These are phyloP conservation scores for Metschnikowia santaceciliae DNA, from an alignment of 805 yeast genomes.

Conservation along the genomic window DNA sequence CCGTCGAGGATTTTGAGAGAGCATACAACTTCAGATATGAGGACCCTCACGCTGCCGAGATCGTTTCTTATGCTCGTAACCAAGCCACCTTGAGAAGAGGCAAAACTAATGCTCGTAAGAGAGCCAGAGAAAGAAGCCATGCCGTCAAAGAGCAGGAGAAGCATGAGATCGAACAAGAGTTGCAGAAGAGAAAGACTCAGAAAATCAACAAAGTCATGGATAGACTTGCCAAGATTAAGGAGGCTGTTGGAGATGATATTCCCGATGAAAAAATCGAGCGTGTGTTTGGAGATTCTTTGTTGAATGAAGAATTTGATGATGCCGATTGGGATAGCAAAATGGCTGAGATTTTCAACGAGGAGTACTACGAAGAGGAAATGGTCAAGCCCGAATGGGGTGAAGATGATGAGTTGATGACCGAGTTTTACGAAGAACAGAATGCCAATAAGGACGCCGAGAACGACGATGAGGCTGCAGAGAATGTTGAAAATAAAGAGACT, in stretches of 20 bases:
- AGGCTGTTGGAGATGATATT: slow-evolving; percentile 64
- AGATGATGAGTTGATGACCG: slow-evolving; percentile 38
- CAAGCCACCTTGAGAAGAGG: slow-evolving; percentile 90
- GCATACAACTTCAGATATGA: slow-evolving; percentile 95
- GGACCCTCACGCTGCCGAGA: slow-evolving; percentile 86
- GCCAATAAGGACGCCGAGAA: slow-evolving; percentile 16
- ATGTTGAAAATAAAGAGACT: slow-evolving; percentile 2
- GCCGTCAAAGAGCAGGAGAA: slow-evolving; percentile 51
- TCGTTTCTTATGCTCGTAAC: slow-evolving; percentile 89
- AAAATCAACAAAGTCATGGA: slow-evolving; percentile 77
- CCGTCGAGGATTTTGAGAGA: slow-evolving; percentile 84
- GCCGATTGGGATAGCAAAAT: slow-evolving; percentile 88
- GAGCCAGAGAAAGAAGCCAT: slow-evolving; percentile 69
- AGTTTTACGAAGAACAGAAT: slow-evolving; percentile 19
- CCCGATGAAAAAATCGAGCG: slow-evolving; percentile 55
- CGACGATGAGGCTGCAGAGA: no score
- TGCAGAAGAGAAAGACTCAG: slow-evolving; percentile 67
- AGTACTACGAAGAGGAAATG: slow-evolving; percentile 54
- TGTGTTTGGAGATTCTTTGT: slow-evolving; percentile 69
- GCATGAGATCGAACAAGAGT: slow-evolving; percentile 51
- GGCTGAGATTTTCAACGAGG: slow-evolving; percentile 82
- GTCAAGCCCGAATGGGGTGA: slow-evolving; percentile 64
- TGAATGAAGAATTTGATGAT: slow-evolving; percentile 86
- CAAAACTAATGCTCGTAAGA: slow-evolving; percentile 68
- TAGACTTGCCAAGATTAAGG: slow-evolving; percentile 58